Evolutionary conservation across 176 grass and related monocot genomes (phyloP), one percentile per base, ranked within the genome.

Genomic region (Carex scoparia): DNA sequence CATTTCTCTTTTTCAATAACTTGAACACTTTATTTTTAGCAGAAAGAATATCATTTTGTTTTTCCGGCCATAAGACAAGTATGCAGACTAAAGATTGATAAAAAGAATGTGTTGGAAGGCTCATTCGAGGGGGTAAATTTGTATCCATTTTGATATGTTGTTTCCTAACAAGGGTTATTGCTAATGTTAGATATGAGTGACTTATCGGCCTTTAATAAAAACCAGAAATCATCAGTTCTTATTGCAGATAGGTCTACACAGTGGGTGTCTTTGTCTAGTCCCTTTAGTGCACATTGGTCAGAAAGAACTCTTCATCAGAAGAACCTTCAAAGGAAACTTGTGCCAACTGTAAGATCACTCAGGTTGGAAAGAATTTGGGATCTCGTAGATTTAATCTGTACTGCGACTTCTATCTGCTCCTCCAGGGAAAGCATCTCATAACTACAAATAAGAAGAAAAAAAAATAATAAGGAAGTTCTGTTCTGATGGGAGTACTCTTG

Each of bases 381-480:
- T 10, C 95, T 91, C 8, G 92, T 98, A 8, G 91, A 94, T 58
- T 88, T 91, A 86, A 91, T 93, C 79, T 94, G 91, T 23, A 90
- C 88, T 5, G 95, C 92, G 77, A 94, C 91, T n/a, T 98, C 95
- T n/a, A 91, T 78, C 82, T 98, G 92, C 66, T 98, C 91, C 62
- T 90, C 92, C 64, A 98, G 74, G 33, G 95, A 89, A 6, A 94
- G 51, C 95, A 94, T 94, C 88, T 98, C 95, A 65, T 93, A 98
- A 75, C 95, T 98, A 70, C 84, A 91, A 81, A 83, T 77, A n/a
- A 13, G 11, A 81, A 28, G 28, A 31, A 49, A 10, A 19, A 57
- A 31, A 38, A 10, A 82, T 58, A 84, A 48, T 19, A 57, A 85
- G 8, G 40, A 1, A 54, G 68, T 49, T 79, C 23, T 23, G 23